Base-by-base conservation (phyloP, 148 eudicot genomes). In the Salicornia ramosissima region DNA sequence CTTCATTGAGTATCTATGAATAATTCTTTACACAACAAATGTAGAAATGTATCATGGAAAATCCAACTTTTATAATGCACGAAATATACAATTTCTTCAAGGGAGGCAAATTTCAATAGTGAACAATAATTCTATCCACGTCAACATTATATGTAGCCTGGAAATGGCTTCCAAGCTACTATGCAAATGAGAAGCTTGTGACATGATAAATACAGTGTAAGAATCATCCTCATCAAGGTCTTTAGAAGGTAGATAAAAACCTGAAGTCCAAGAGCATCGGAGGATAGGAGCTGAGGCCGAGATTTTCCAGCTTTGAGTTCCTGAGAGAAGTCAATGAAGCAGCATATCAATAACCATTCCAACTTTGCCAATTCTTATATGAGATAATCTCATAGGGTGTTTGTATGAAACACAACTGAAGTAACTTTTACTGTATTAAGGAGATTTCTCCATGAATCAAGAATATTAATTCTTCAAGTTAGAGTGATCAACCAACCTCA, bases 271-370 rank as follows among this genome's bases (percentile, higher is more conserved):
- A 69, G 72, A 72, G 55, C 33, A 58, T 77, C 86, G 25, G 83
- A 33, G 71, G 80, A 60, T 51, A 74, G 55, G 25, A 86, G 81
- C 74, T 57, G 76, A 39, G 80, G 68, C 11, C 84, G 84, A 26
- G 92, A 55, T 60, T 71, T 82, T 42, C 77, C 77, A 74, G 69
- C 36, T 80, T 75, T 85, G 53, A 78, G 67, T 65, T 86, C 87
- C 91, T 90, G 87, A 67, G 75, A 77, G 65, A 71, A 24, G 64
- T 49, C 16, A 70, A 59, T 43, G 64, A 76, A 66, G 39, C 40
- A 75, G 25, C 40, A 39, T 66, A 39, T 65, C 54, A 70, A 57
- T 36, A 49, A 28, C 21, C 67, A 72, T 13, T 13, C 47, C 28
- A 5, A 50, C 46, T 25, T 51, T 45, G 30, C 50, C 49, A 22